Evolutionary conservation across 2,329 filamentous ascomycete genomes (phyloP).

Genomic region (Colletotrichum siamense): DNA sequence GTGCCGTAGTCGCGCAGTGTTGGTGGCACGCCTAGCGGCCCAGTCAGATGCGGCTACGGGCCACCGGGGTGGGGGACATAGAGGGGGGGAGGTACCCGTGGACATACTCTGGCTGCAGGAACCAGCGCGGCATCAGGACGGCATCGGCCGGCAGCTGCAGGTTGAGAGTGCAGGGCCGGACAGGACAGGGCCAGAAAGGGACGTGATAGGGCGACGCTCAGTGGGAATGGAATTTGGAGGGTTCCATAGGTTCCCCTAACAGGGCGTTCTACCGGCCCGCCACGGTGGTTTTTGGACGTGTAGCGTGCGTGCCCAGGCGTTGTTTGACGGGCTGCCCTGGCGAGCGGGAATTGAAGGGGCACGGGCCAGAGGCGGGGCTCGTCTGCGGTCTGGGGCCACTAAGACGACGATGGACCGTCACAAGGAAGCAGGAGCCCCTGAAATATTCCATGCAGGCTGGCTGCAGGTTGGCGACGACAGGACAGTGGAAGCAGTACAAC

Average conservation of each 20-base stretch:
- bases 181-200: neutral
- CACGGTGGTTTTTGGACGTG: neutral
- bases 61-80: neutral
- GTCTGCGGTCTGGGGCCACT: neutral
- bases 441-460: neutral
- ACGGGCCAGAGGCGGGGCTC: neutral
- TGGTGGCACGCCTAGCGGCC: neutral
- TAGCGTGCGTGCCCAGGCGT: neutral
- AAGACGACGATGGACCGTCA: neutral
- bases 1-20: neutral
- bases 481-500: neutral
- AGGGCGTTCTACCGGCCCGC: neutral
- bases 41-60: neutral
- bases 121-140: neutral
- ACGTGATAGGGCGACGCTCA: conserved; percentile 1
- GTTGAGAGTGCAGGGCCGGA: neutral
- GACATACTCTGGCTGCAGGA: neutral
- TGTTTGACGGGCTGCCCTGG: neutral
- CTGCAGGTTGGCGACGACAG: neutral
- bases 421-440: neutral
- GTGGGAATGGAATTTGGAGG: neutral
- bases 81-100: neutral
- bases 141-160: conserved; percentile 8
- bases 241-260: neutral
- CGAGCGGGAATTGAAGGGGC: neutral